A percentile compares a stretch with the other conserved stretches of the same genome.
These are phyloP conservation scores for Houttuynia cordata DNA, from an alignment of 164 flowering plant genomes.

Conservation along the genomic window DNA sequence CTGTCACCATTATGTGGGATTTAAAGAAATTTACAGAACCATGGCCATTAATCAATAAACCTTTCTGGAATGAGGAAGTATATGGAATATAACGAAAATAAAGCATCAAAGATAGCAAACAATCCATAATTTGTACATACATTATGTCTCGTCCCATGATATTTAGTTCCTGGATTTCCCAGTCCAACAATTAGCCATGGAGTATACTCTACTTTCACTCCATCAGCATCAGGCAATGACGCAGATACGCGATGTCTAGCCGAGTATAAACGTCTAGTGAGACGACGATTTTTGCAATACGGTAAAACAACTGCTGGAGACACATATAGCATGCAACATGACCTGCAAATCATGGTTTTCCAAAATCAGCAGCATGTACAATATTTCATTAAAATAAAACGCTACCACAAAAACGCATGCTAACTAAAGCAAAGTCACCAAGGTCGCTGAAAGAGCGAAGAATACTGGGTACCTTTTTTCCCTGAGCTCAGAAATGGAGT, in stretches of 20 bases:
- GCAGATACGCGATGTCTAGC: conserved; percentile 30
- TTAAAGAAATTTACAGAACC: too few species aligned
- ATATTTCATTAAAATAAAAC: not conserved
- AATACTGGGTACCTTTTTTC: too few species aligned
- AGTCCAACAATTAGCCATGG: conserved; percentile 95
- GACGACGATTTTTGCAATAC: conserved; percentile 18
- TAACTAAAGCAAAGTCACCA: too few species aligned
- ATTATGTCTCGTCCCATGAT: conserved; percentile 92
- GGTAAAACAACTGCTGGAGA: conserved; percentile 23
- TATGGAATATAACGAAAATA: not conserved
- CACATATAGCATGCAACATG: conserved; percentile 48
- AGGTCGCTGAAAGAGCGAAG: too few species aligned
- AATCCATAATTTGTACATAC: conserved; percentile 20
- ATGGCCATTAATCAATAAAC: not conserved
- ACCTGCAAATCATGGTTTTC: conserved; percentile 12
- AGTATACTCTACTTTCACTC: conserved; percentile 61
- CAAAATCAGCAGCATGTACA: not conserved
- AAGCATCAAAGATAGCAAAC: not conserved
- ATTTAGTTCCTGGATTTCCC: conserved; percentile 93
- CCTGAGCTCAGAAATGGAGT: too few species aligned
- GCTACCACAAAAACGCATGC: not conserved
- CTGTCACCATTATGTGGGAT: too few species aligned
- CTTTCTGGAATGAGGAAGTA: not conserved
- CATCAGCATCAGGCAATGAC: conserved; percentile 32
- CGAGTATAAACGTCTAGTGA: conserved; percentile 13